Base-by-base conservation (phyloP, 805 yeast species). In the Lachancea mirantina region DNA sequence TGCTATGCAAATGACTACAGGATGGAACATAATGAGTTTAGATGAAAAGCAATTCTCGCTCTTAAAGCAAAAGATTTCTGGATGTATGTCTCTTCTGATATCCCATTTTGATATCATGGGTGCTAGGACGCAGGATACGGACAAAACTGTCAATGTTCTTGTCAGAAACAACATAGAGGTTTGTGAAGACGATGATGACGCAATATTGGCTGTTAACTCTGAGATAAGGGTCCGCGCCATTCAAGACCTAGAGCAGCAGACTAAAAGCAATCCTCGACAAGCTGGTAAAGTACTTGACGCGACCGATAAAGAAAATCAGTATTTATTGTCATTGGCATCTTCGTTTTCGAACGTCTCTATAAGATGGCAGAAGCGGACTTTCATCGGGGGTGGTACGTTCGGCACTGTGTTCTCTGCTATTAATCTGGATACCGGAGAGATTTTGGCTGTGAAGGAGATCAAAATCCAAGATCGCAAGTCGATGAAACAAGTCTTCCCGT, bases 81-180 rank as follows among this genome's bases (percentile, higher is more conserved):
- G 94, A 1, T 87, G 96, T 59, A 84, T 92, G 87, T 78, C 96
- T 2, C 64, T 92, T 32, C 65, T 92, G 39, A 89, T 92, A 41
- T 84, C 96, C 0, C 97, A 92, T 61, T 92, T 92, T 51, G 98
- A 92, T 60, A 87, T 92, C 32, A 92, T 89, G 96, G 97, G 97
- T 30, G 96, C 96, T 0, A 71, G 97, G 49, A 82, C 95, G 1
- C 40, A 72, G 55, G 59, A 70, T 63, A 76, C 74, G 32, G 78
- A 71, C 45, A 65, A 72, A 30, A 69, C 67, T 49, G 49, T 42
- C 28, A 44, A 35, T 32, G 62, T 43, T 39, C 59, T 43, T 34
- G 49, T 42, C 25, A 55, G 54, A 41, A 47, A 55, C 30, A 57
- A 50, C 36, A 50, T 50, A 32, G 62, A 42, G 28, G 50, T 50